phyloP scores from a whole-genome alignment of 2,329 filamentous ascomycete species.

The Cladobotryum mycophilum region DNA sequence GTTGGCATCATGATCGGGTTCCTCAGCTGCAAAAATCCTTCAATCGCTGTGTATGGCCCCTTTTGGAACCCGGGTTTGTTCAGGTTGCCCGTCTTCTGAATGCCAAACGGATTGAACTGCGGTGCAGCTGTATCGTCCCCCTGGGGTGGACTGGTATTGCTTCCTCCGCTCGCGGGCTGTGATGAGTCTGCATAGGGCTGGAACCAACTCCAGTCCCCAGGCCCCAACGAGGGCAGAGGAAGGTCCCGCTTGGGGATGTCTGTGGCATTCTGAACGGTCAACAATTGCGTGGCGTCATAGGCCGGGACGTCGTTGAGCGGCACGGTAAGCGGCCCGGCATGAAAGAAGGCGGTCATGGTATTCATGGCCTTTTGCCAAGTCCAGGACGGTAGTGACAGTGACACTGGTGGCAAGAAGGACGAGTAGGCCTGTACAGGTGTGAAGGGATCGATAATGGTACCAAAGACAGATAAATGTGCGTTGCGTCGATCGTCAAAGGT shows the following conservation, averaged over 20 bases:
- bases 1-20: slow-evolving; percentile 6
- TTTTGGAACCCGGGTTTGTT: slow-evolving; percentile 6
- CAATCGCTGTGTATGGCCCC: slow-evolving; percentile 4
- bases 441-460: slow-evolving; percentile 33
- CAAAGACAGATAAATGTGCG: slow-evolving; percentile 16
- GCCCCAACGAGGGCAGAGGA: neutral
- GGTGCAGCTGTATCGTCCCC: neutral
- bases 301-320: slow-evolving; percentile 7
- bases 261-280: slow-evolving; percentile 3
- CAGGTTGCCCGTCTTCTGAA: slow-evolving; percentile 6
- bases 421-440: slow-evolving; percentile 29
- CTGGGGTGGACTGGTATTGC: no score
- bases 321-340: slow-evolving; percentile 26
- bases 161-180: neutral
- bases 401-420: slow-evolving; percentile 24
- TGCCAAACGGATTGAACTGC: slow-evolving; percentile 6
- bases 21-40: slow-evolving; percentile 9
- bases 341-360: slow-evolving; percentile 36
- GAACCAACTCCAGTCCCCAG: slow-evolving; percentile 9
- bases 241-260: slow-evolving; percentile 1
- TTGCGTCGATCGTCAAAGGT: slow-evolving; percentile 12
- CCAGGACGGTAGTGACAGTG: slow-evolving; percentile 28
- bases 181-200: slow-evolving; percentile 2
- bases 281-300: neutral
- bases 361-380: slow-evolving; percentile 31